A percentile compares a stretch with the other conserved stretches of the same genome.
Evolutionary conservation across 2,329 filamentous ascomycete genomes (phyloP).

Genomic region (Penicillium sp.): DNA sequence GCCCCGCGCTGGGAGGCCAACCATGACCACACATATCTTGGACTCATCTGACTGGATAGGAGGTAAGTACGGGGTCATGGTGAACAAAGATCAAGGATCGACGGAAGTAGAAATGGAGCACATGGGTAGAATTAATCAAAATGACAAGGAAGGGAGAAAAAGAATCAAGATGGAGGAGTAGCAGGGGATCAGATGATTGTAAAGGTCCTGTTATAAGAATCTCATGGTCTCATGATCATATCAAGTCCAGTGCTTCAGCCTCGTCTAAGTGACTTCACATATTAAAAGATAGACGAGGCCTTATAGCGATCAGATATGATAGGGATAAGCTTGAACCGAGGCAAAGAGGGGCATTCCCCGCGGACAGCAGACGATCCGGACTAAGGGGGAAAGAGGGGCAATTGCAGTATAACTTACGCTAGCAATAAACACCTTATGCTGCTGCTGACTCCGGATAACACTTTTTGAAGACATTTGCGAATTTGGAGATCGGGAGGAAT

Average conservation of each 20-base stretch:
- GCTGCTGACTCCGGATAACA: slow-evolving; percentile 19
- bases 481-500: slow-evolving; percentile 21
- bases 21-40: slow-evolving; percentile 98
- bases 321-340: background rate
- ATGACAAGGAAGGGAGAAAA: background rate
- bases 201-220: background rate
- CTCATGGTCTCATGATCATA: background rate
- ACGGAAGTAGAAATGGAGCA: background rate
- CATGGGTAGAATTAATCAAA: background rate
- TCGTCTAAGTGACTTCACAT: background rate
- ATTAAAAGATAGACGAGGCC: background rate
- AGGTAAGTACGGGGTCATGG: slow-evolving; percentile 5
- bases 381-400: slow-evolving; percentile 2
- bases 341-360: slow-evolving; percentile 9
- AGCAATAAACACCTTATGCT: slow-evolving; percentile 26
- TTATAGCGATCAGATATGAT: background rate
- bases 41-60: slow-evolving; percentile 91
- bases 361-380: background rate
- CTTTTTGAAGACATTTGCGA: slow-evolving; percentile 23
- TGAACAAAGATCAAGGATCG: background rate
- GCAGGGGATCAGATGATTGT: background rate
- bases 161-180: slow-evolving; percentile 1
- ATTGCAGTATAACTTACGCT: slow-evolving; percentile 20
- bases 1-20: slow-evolving; percentile 89
- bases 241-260: background rate